Evolutionary conservation across 495 filamentous ascomycete species (phyloP).

Genomic region (Astrocystis sublimbata): DNA sequence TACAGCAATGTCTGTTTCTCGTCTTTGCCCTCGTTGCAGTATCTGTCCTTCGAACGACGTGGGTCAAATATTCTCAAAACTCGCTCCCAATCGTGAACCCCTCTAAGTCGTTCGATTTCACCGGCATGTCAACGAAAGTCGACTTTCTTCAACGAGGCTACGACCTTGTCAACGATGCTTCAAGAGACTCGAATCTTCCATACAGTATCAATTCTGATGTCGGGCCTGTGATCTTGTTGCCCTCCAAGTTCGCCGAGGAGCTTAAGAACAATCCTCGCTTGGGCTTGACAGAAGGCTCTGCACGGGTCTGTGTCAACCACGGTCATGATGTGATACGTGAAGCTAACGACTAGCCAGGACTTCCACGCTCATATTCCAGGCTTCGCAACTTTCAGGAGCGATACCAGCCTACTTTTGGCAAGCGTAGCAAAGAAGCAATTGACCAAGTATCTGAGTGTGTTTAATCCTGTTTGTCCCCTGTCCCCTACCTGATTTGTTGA

Average conservation of each 20-base stretch:
- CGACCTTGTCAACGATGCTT: not conserved
- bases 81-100: slow-evolving; percentile 1
- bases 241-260: slow-evolving; percentile 49
- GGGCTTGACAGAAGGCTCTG: slow-evolving; percentile 36
- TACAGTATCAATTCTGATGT: slow-evolving; percentile 17
- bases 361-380: slow-evolving; percentile 48
- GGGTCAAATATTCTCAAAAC: not conserved
- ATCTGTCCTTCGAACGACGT: not conserved
- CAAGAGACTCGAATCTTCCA: not conserved
- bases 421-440: slow-evolving; percentile 48
- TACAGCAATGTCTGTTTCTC: not conserved
- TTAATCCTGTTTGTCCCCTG: slow-evolving; percentile 10
- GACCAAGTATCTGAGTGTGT: slow-evolving; percentile 48
- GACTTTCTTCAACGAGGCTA: slow-evolving; percentile 1
- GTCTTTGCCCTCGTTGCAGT: not conserved
- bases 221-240: slow-evolving; percentile 40
- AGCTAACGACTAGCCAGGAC: slow-evolving; percentile 24
- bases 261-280: slow-evolving; percentile 44
- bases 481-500: slow-evolving; percentile 14
- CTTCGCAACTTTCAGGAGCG: slow-evolving; percentile 45
- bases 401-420: slow-evolving; percentile 30
- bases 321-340: not conserved
- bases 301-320: not conserved
- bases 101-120: not conserved
- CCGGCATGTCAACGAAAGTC: not conserved